phyloP scores from a whole-genome alignment of 1,284 basidiomycete genomes.

The Ceratobasidium sp. region DNA sequence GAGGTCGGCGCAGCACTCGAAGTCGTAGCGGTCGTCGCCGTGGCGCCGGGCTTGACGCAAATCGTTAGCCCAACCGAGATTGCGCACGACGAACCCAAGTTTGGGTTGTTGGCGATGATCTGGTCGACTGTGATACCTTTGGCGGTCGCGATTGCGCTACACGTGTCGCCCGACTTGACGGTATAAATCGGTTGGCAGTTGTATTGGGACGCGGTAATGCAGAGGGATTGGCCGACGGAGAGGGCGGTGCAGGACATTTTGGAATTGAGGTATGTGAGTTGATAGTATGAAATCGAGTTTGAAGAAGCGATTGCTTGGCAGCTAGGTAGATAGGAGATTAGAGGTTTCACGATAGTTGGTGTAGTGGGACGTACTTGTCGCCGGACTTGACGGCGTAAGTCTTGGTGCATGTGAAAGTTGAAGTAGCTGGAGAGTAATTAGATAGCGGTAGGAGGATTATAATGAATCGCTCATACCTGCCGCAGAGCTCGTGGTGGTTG shows the following conservation, averaged over 20 bases:
- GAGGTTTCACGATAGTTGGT: not conserved
- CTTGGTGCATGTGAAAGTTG: conserved; percentile 7
- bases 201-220: not conserved
- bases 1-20: not conserved
- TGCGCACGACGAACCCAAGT: not conserved
- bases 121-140: not conserved
- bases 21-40: not conserved
- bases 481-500: not conserved
- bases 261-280: too few relatives aligned
- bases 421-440: not conserved
- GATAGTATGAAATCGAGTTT: conserved; percentile 10
- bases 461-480: not conserved
- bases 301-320: conserved; percentile 5
- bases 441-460: too few relatives aligned
- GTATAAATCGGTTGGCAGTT: not conserved
- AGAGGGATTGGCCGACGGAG: conserved; percentile 15
- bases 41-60: not conserved
- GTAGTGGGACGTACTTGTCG: not conserved
- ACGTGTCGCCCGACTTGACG: not conserved
- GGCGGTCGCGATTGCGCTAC: not conserved
- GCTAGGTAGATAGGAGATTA: not conserved
- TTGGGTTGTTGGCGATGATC: conserved; percentile 6
- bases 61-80: not conserved
- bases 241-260: conserved; percentile 8
- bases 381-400: conserved; percentile 8